These are phyloP conservation scores for Mucor mucedo DNA, from an alignment of 371 early-diverging fungal species.

Conservation along the genomic window DNA sequence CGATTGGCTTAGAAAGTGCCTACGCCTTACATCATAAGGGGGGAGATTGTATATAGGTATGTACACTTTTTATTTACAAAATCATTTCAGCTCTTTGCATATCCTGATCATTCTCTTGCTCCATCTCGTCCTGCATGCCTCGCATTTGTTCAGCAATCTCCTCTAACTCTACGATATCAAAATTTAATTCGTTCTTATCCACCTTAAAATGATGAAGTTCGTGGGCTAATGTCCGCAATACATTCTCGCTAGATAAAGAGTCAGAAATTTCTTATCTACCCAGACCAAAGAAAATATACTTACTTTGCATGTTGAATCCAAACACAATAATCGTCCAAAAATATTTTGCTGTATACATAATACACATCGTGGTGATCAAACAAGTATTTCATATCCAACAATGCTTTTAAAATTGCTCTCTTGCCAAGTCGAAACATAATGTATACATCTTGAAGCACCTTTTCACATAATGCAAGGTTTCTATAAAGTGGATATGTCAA, in stretches of 20 bases:
- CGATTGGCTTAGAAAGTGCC: no score
- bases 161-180: constrained; percentile 80
- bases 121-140: constrained; percentile 16
- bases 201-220: constrained; percentile 78
- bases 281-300: not conserved
- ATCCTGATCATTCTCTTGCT: constrained; percentile 15
- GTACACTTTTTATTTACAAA: constrained; percentile 1
- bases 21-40: no score
- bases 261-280: not conserved
- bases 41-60: not conserved
- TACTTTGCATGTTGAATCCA: constrained; percentile 88
- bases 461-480: constrained; percentile 71
- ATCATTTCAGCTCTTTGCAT: constrained; percentile 20
- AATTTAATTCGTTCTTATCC: constrained; percentile 69
- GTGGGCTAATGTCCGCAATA: constrained; percentile 74
- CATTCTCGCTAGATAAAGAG: constrained; percentile 60
- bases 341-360: constrained; percentile 86
- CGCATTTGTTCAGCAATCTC: constrained; percentile 33
- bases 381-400: constrained; percentile 78
- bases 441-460: constrained; percentile 81
- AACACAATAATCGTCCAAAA: constrained; percentile 94
- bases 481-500: constrained; percentile 89
- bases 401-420: constrained; percentile 76
- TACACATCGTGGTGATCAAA: constrained; percentile 87
- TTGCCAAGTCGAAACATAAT: constrained; percentile 84